Conservation (phyloP, 2,329 filamentous ascomycete species). For the Cladosporium oxysporum region DNA sequence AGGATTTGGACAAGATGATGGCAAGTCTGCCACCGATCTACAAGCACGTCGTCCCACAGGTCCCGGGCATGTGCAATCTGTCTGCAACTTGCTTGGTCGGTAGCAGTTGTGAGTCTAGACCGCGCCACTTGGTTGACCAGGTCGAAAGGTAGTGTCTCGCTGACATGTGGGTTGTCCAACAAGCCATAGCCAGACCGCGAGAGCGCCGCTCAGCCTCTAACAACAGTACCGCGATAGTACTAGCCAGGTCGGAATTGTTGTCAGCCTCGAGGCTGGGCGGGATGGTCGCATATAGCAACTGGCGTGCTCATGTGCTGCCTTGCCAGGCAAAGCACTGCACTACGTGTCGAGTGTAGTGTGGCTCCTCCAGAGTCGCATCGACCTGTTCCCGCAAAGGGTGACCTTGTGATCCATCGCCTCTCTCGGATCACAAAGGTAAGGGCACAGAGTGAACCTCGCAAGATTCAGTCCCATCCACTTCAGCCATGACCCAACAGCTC, state of each 20-base stretch:
- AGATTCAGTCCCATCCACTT: conserved; percentile 18
- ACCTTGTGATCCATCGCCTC: not conserved
- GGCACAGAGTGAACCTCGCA: not conserved
- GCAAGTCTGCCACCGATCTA: not conserved
- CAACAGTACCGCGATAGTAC: not conserved
- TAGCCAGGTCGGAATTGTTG: not conserved
- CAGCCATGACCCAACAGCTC: conserved; percentile 53
- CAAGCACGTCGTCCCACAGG: not conserved
- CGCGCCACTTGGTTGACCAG: not conserved
- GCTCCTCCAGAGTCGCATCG: not conserved
- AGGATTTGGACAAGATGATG: not conserved
- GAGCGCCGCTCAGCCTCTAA: not conserved
- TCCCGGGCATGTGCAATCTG: not conserved
- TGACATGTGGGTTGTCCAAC: not conserved
- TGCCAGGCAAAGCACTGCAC: not conserved
- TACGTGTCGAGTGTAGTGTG: not conserved
- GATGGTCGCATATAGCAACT: not conserved
- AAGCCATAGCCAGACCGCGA: not conserved
- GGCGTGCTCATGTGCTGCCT: not conserved
- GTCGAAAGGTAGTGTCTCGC: not conserved
- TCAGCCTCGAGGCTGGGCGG: not conserved
- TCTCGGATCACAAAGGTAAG: not conserved
- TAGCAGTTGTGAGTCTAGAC: not conserved
- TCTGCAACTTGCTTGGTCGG: not conserved
- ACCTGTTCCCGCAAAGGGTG: not conserved